Evolutionary conservation across 257 asterid species (phyloP).

Genomic region (Linaria vulgaris): DNA sequence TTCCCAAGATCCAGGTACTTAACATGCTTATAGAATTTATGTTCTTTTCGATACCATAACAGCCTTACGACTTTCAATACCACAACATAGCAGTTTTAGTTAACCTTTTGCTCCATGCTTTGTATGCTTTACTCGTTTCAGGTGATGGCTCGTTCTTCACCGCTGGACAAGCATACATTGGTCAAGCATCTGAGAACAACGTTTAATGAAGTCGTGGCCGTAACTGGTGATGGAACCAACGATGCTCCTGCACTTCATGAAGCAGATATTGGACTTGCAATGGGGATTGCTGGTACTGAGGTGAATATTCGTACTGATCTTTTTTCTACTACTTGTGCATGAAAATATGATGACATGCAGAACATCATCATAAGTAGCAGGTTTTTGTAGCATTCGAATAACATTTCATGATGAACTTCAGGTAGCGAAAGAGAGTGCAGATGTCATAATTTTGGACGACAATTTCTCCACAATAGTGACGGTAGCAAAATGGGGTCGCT

Average conservation of each 20-base stretch:
- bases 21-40: no score
- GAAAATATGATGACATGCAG: no score
- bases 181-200: constrained; percentile 90
- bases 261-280: constrained; percentile 63
- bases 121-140: constrained; percentile 15
- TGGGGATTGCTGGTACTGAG: constrained; percentile 69
- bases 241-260: constrained; percentile 67
- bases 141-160: constrained; percentile 99
- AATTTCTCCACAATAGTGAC: constrained; percentile 89
- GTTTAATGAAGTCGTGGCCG: constrained; percentile 71
- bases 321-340: no score
- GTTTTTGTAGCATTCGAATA: no score
- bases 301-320: constrained; percentile 24
- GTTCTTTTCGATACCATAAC: no score
- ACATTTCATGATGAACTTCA: constrained; percentile 22
- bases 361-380: no score
- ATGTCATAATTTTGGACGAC: constrained; percentile 53
- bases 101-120: not conserved
- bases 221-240: constrained; percentile 64
- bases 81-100: no score
- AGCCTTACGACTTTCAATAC: no score
- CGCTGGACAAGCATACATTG: constrained; percentile 85
- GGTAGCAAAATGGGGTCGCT: constrained; percentile 98
- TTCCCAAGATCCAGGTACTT: constrained; percentile 87
- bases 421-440: constrained; percentile 75